Evolutionary conservation across 345 rosid species (phyloP), one percentile per base, ranked within the genome.

Genomic region (Hirschfeldia incana): DNA sequence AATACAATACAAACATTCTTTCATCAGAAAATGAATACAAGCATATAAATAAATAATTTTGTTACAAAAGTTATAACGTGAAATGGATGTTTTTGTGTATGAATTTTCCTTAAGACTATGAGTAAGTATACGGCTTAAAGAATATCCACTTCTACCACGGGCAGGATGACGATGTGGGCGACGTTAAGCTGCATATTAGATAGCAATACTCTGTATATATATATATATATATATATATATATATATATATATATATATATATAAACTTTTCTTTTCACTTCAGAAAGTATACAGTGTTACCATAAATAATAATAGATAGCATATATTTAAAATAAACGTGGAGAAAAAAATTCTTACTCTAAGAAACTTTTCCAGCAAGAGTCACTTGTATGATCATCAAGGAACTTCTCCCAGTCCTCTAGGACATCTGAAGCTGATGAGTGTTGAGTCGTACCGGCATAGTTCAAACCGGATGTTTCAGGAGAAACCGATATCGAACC

Each of bases 361-460:
- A 92, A 85, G 81, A 92, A 78, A 57, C 86, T 88, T 81, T 85
- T 83, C 95, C 94, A 90, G 84, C 79, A 89, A 77, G 89, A 86
- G 66, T 81, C 91, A 62, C 72, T 75, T 60, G 81, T 65, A 76
- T 88, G 91, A 65, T 90, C 92, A 29, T 89, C 89, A 78, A 86
- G 85, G 62, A 89, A 80, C 58, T 83, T 92, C 69, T 88, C 92
- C 92, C 85, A 88, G 55, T 79, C 88, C 58, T 88, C 93, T 66
- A 84, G 85, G 59, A 70, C 57, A 9, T 72, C 62, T 13, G 76
- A 81, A 67, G 63, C 49, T 6, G 84, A 63, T 15, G 80, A 83
- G 53, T 65, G 62, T 61, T 62, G 81, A 32, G 39, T 27, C 37
- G 79, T 64, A 78, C 79, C 81, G 33, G 16, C 62, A 62, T 81